A percentile compares a stretch with the other conserved stretches of the same genome.
These are phyloP conservation scores for Talaromyces wortmannii DNA, from an alignment of 495 filamentous ascomycete species.

Conservation along the genomic window DNA sequence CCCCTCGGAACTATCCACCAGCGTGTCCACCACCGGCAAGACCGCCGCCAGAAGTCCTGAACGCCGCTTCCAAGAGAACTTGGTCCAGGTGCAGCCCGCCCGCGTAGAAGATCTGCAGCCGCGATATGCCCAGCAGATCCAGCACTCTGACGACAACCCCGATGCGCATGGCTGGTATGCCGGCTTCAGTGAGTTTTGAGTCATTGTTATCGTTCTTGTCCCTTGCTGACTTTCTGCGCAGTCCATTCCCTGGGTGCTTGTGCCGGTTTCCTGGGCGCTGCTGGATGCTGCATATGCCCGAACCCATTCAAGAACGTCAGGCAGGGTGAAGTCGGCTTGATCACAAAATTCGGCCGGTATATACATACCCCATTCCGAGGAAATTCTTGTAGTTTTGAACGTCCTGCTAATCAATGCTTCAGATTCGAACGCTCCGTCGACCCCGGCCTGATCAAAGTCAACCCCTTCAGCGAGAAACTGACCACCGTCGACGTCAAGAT, in stretches of 20 bases:
- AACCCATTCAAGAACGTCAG: slow-evolving; percentile 95
- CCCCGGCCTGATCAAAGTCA: slow-evolving; percentile 95
- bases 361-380: too few relatives aligned
- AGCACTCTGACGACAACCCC: slow-evolving; percentile 59
- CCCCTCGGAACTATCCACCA: not conserved
- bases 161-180: slow-evolving; percentile 87
- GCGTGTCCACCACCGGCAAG: not conserved
- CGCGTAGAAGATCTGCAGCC: slow-evolving; percentile 79
- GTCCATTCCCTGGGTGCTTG: slow-evolving; percentile 70
- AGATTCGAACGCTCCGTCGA: slow-evolving; percentile 92
- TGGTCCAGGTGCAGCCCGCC: slow-evolving; percentile 78
- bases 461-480: slow-evolving; percentile 87
- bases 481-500: slow-evolving; percentile 98
- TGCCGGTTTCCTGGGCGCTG: slow-evolving; percentile 75
- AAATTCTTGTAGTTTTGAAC: too few relatives aligned
- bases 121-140: slow-evolving; percentile 71
- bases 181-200: slow-evolving; percentile 59
- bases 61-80: slow-evolving; percentile 5
- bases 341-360: slow-evolving; percentile 86
- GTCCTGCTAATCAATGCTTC: not conserved
- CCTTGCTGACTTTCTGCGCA: slow-evolving; percentile 14
- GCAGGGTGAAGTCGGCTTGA: slow-evolving; percentile 89
- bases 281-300: slow-evolving; percentile 92
- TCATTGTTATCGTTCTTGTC: not conserved
- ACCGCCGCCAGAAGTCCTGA: not conserved